Evolutionary conservation across 805 yeast species (phyloP).

Genomic region (Danielozyma ontarioensis): DNA sequence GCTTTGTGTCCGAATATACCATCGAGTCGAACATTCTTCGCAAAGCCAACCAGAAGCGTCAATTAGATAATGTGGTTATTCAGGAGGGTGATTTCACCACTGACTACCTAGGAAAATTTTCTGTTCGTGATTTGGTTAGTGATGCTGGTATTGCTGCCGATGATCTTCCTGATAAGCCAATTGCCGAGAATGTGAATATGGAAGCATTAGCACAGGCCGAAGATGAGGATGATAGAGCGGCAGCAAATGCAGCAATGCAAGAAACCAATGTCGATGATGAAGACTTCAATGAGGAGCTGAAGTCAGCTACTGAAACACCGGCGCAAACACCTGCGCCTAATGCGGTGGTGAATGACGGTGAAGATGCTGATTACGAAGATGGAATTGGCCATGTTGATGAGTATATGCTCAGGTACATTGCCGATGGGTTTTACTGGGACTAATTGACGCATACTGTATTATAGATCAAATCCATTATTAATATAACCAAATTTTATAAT

Average conservation of each 20-base stretch:
- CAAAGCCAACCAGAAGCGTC: conserved; percentile 92
- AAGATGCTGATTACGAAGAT: conserved; percentile 48
- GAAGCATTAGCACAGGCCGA: conserved; percentile 86
- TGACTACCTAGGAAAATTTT: conserved; percentile 84
- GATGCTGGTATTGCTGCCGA: conserved; percentile 39
- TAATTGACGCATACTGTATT: conserved; percentile 4
- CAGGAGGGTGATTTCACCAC: conserved; percentile 99
- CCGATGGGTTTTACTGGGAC: conserved; percentile 62
- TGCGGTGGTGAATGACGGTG: conserved; percentile 21
- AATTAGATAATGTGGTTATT: conserved; percentile 88
- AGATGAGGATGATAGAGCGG: conserved; percentile 85
- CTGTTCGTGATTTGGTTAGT: conserved; percentile 81
- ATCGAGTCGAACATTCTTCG: conserved; percentile 91
- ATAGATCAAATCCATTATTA: neutral
- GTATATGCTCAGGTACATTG: conserved; percentile 89
- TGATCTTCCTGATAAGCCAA: conserved; percentile 36
- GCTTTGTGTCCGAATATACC: conserved; percentile 93
- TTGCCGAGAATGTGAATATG: conserved; percentile 33
- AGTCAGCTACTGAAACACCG: conserved; percentile 17
- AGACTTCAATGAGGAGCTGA: conserved; percentile 63
- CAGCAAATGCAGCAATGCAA: conserved; percentile 83
- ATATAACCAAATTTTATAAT: no score
- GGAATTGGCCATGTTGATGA: conserved; percentile 86
- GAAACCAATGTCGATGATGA: conserved; percentile 82
- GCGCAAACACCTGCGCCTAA: conserved; percentile 25